Conservation (phyloP, 176 grass and related monocot species). For the maize (Zea mays) region DNA sequence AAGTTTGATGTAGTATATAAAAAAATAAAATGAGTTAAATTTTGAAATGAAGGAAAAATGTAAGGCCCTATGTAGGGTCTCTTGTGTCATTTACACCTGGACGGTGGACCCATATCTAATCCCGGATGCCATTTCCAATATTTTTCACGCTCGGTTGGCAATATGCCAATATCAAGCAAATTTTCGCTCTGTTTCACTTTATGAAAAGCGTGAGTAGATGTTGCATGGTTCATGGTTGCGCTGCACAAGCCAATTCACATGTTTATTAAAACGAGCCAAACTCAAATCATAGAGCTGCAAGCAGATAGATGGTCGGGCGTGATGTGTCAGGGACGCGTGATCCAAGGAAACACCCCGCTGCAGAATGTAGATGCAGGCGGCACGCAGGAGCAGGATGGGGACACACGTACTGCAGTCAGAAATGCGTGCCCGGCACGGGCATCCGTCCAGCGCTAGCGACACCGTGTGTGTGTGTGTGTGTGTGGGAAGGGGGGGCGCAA, state of each 20-base stretch:
- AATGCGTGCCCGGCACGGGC: background rate
- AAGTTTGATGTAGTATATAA: no score
- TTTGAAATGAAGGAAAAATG: no score
- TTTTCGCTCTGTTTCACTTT: no score
- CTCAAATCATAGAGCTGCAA: background rate
- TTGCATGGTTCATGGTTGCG: no score
- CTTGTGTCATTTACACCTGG: background rate
- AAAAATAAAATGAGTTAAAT: no score
- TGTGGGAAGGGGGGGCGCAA: no score
- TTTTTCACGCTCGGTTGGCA: no score
- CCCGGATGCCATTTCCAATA: no score
- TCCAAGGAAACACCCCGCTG: constrained; percentile 21
- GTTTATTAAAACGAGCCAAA: background rate
- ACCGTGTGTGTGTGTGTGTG: no score
- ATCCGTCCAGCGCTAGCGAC: constrained; percentile 18
- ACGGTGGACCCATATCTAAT: background rate
- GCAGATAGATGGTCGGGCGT: background rate
- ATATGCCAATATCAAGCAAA: no score
- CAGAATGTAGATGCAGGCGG: constrained; percentile 1
- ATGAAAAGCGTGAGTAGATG: no score
- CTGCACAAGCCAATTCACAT: background rate
- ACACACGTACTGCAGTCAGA: background rate
- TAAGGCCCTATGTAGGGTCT: no score
- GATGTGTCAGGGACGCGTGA: constrained; percentile 29
- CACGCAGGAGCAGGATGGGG: constrained; percentile 19